Evolutionary conservation across 331 rosid genomes (phyloP).

Genomic region (Prunus yedoensis): DNA sequence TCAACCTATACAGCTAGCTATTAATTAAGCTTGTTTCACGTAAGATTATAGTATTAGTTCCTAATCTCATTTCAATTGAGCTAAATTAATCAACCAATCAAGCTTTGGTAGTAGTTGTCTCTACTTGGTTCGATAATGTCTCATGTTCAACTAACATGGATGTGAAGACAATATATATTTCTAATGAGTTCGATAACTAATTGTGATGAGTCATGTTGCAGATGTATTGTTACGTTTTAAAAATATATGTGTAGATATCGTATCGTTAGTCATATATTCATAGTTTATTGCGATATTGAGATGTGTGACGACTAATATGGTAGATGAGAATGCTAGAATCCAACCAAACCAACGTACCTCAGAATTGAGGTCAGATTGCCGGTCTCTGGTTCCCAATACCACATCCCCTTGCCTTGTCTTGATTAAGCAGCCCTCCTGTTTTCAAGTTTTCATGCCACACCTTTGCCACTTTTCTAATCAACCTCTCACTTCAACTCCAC

Average conservation of each 20-base stretch:
- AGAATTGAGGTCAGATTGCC: constrained; percentile 71
- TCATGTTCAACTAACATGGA: too few relatives aligned
- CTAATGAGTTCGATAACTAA: too few relatives aligned
- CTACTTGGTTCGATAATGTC: too few relatives aligned
- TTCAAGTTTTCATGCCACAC: constrained; percentile 66
- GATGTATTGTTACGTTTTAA: too few relatives aligned
- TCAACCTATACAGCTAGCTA: constrained; percentile 2
- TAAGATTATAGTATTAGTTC: not conserved
- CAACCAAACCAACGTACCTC: constrained; percentile 64
- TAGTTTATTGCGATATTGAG: constrained; percentile 14
- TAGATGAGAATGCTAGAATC: constrained; percentile 37
- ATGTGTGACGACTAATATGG: not conserved
- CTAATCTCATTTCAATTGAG: not conserved
- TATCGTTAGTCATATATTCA: not conserved
- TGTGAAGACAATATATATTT: too few relatives aligned
- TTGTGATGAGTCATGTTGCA: too few relatives aligned
- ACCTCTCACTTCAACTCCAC: constrained; percentile 25
- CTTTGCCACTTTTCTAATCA: constrained; percentile 59
- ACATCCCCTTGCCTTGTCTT: constrained; percentile 57
- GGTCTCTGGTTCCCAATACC: constrained; percentile 64
- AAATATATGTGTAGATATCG: too few relatives aligned
- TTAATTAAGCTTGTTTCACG: not conserved
- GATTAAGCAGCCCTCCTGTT: constrained; percentile 49
- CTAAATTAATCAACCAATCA: not conserved
- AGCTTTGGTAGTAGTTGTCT: too few relatives aligned